phyloP scores from a whole-genome alignment of 805 yeast species.

The Candida nanaspora region DNA sequence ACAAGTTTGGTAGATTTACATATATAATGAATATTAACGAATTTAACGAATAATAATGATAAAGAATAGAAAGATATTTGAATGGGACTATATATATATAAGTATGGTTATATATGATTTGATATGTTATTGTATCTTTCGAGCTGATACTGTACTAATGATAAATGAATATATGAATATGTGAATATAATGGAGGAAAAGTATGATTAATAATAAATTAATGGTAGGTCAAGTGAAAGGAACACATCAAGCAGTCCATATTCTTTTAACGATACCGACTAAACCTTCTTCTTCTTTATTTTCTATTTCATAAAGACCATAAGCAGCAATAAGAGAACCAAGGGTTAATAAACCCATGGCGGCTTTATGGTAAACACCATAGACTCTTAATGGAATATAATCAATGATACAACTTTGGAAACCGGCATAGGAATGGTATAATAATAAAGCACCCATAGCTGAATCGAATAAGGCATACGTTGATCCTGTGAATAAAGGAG shows the following conservation, averaged over 20 bases:
- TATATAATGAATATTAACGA: too few relatives aligned
- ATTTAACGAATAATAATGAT: too few relatives aligned
- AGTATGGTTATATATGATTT: too few relatives aligned
- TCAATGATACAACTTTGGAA: conserved; percentile 88
- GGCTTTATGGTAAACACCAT: conserved; percentile 65
- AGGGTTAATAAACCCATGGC: conserved; percentile 63
- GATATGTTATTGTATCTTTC: too few relatives aligned
- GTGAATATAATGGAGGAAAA: too few relatives aligned
- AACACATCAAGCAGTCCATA: conserved; percentile 25
- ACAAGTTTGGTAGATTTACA: too few relatives aligned
- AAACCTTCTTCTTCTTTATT: conserved; percentile 70
- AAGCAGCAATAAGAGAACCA: conserved; percentile 64
- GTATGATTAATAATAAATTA: too few relatives aligned
- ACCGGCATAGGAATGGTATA: conserved; percentile 81
- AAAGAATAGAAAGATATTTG: too few relatives aligned
- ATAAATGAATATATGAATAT: too few relatives aligned
- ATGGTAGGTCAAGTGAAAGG: too few relatives aligned
- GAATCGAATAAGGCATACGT: conserved; percentile 69
- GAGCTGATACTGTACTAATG: too few relatives aligned
- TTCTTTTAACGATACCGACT: conserved; percentile 31
- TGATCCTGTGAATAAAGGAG: conserved; percentile 74
- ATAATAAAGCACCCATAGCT: conserved; percentile 51
- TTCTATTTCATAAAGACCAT: conserved; percentile 79
- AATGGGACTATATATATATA: too few relatives aligned
- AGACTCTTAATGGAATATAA: conserved; percentile 82